These are phyloP conservation scores for Microbotryum violaceum DNA, from an alignment of 1,284 basidiomycete species.

Conservation along the genomic window DNA sequence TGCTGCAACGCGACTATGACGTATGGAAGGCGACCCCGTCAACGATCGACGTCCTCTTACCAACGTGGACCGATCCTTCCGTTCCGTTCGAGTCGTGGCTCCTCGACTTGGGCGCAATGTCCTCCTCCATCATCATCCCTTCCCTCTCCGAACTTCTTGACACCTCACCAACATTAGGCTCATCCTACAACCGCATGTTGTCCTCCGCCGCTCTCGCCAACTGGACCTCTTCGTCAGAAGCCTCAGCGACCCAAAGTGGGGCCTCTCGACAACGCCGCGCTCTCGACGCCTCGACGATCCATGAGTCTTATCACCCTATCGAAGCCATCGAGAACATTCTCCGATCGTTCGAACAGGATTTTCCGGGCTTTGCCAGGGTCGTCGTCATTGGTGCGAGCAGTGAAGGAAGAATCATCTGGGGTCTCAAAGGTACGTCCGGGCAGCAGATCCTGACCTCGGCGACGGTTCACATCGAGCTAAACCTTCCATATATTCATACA, in stretches of 20 bases:
- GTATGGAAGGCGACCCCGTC: not conserved
- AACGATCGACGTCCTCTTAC: not conserved
- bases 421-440: slow-evolving; percentile 2
- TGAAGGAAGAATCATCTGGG: slow-evolving; percentile 24
- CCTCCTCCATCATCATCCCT: not conserved
- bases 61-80: not conserved
- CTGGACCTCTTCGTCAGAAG: not conserved
- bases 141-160: not conserved
- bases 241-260: no score
- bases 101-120: not conserved
- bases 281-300: slow-evolving; percentile 14
- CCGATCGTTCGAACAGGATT: slow-evolving; percentile 11
- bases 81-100: not conserved
- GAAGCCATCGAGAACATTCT: slow-evolving; percentile 19
- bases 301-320: slow-evolving; percentile 30
- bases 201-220: slow-evolving; percentile 10
- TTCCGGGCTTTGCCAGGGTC: slow-evolving; percentile 15
- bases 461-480: no score
- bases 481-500: no score
- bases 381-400: slow-evolving; percentile 22
- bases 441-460: no score
- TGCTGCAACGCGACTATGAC: not conserved
- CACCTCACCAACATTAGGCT: no score
- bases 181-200: not conserved
- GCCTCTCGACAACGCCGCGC: not conserved